Evolutionary conservation across 176 grass and related monocot species (phyloP), one percentile per base, ranked within the genome.

Genomic region (Bolboschoenus planiculmis): DNA sequence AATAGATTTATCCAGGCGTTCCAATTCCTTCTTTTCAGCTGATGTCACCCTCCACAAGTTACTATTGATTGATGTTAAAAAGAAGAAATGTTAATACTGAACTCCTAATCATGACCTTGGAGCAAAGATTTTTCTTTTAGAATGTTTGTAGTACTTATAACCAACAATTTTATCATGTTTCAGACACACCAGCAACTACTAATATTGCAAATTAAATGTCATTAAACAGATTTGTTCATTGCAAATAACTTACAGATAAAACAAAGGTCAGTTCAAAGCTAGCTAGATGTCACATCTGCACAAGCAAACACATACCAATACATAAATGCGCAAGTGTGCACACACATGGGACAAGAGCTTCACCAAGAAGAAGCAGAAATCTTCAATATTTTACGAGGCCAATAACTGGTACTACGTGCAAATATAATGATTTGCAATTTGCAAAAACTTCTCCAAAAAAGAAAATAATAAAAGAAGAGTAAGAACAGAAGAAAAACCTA

Each of bases 21-120:
- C 95, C 16, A 91, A 72, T 78, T 94, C 95, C 84, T 88, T 94
- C 85, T 97, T 97, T 87, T 97, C 95, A 83, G 90, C 92, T n/a
- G 86, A 94, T 56, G 92, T 91, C 85, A 85, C 92, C 85, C 95
- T 97, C 95, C 92, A 97, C 15, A 97, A 84, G 73, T 94, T 94
- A 84, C 95, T 94, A 86, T 72, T 81, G 9, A 87, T 30, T 6
- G 79, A 58, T 79, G 65, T 6, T 57, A 56, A 72, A 85, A 64
- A 71, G 58, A 57, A 56, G 54, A 56, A 20, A 6, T 20, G 42
- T 56, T 56, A 56, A 56, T 56, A 56, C 54, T 23, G 54, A 56
- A 23, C 54, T 56, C 18, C 54, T 48, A 13, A 48, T 48, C 44
- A 47, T 10, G 44, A 47, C 44, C 44, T 47, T 47, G 44, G 44